Evolutionary conservation across 352 stramenopile genomes (phyloP), one percentile per base, ranked within the genome.

Genomic region (Globisporangium alternatum): DNA sequence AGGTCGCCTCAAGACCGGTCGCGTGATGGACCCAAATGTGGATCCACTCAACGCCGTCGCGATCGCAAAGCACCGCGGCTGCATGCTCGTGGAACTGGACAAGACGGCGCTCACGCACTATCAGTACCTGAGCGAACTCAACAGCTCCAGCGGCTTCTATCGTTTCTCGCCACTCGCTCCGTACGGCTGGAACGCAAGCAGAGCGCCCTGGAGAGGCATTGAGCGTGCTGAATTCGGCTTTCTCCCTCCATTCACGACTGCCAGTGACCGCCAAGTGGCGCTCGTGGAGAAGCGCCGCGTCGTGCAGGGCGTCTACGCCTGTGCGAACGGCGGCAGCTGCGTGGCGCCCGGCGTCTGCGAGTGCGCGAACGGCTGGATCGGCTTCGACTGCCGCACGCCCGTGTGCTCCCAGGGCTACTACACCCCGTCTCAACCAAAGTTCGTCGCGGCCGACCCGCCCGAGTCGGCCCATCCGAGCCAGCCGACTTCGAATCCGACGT

Each of bases 381-480:
- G 97, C 49, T 99, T 99, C 67, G 97, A 99, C 74, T 99, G 97
- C 75, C 89, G 96, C 31, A 97, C 90, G 47, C 96, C 96, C 10
- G 76, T 98, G 19, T 98, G 95, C 65, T 75, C 64, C 2, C 93
- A 98, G 80, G 96, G 96, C 22, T 98, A 98, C 71, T 98, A 96
- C 67, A 83, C 88, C 39, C 76, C 81, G 5, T 69, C 80, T 2
- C 90, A 98, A 67, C 48, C 61, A 6, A 76, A 65, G 0, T 98
- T 92, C 68, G 72, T 98, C 19, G 79, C 85, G 22, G 78, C 81
- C 2, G 81, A 92, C n/a, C 79, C 84, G 1, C 57, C 75, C 0
- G 74, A 71, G 33, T 71, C 82, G 5, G 74, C 62, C 33, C 60
- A 90, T 37, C 45, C 68, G n/a, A 69, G 66, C 30, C 81, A 92